Conservation (phyloP, 192 early-diverging fungal genomes). For the Coemansia pectinata region DNA sequence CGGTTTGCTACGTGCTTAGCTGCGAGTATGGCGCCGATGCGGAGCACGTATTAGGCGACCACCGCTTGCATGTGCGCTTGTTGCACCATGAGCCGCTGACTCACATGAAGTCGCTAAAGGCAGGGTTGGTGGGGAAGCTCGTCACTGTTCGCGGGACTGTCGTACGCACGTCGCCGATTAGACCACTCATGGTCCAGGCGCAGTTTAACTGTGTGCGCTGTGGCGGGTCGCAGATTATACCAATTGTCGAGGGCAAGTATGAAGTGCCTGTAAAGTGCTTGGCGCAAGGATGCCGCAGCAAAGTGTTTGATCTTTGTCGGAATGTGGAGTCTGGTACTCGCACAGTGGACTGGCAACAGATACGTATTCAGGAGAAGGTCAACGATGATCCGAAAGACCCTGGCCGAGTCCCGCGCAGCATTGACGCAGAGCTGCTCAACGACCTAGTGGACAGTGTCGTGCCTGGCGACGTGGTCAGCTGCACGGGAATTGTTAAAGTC, state of each 20-base stretch:
- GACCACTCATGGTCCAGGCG: slow-evolving; percentile 65
- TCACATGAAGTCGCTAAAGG: slow-evolving; percentile 71
- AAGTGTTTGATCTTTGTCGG: slow-evolving; percentile 63
- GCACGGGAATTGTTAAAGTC: slow-evolving; percentile 79
- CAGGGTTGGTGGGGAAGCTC: slow-evolving; percentile 69
- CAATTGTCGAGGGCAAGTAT: slow-evolving; percentile 67
- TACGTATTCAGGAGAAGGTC: slow-evolving; percentile 81
- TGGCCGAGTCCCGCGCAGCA: slow-evolving; percentile 70
- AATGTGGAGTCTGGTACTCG: slow-evolving; percentile 52
- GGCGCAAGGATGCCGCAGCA: slow-evolving; percentile 66
- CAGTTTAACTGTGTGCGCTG: slow-evolving; percentile 67
- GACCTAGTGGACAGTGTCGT: slow-evolving; percentile 76
- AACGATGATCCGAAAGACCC: slow-evolving; percentile 69
- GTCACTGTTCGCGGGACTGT: slow-evolving; percentile 77
- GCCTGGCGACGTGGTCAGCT: slow-evolving; percentile 80
- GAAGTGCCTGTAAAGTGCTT: slow-evolving; percentile 61
- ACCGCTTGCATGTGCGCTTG: slow-evolving; percentile 51
- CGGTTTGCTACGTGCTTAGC: slow-evolving; percentile 49
- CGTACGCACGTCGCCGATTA: slow-evolving; percentile 74
- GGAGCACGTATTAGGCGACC: slow-evolving; percentile 48
- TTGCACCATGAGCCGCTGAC: slow-evolving; percentile 58
- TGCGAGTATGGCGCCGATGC: slow-evolving; percentile 42
- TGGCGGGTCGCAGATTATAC: slow-evolving; percentile 57
- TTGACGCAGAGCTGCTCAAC: slow-evolving; percentile 75
- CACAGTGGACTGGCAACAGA: slow-evolving; percentile 77